These are phyloP conservation scores for Polyporus arcularius DNA, from an alignment of 768 basidiomycete genomes.

Conservation along the genomic window DNA sequence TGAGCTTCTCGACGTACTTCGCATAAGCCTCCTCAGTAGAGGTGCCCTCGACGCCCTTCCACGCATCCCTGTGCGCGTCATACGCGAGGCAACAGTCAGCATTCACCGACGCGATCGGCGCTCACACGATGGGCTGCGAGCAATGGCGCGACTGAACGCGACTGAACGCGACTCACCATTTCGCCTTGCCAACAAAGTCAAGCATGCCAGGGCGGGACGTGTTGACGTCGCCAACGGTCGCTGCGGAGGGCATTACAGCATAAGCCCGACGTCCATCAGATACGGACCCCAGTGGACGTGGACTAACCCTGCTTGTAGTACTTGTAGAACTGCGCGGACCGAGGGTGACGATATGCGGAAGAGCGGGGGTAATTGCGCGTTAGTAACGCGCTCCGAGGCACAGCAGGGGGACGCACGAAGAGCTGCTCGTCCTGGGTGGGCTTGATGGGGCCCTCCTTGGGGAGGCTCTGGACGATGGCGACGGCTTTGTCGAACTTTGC, in stretches of 20 bases:
- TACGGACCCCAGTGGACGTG: constrained; percentile 3
- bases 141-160: neutral
- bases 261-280: constrained; percentile 1
- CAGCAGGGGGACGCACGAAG: constrained; percentile 51
- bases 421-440: constrained; percentile 77
- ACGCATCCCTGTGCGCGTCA: constrained; percentile 70
- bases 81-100: neutral
- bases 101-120: neutral
- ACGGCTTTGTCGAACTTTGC: constrained; percentile 78
- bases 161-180: constrained; percentile 61
- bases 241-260: constrained; percentile 37
- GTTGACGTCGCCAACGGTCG: constrained; percentile 72
- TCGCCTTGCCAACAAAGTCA: constrained; percentile 86
- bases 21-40: constrained; percentile 69
- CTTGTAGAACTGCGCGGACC: constrained; percentile 75
- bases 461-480: constrained; percentile 62
- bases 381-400: constrained; percentile 7
- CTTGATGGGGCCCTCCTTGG: constrained; percentile 80
- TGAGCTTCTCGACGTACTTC: constrained; percentile 76
- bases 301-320: constrained; percentile 87
- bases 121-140: neutral
- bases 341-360: neutral
- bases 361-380: neutral
- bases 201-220: constrained; percentile 68
- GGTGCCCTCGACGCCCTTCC: constrained; percentile 71